phyloP scores from a whole-genome alignment of 2,329 filamentous ascomycete genomes.

The Fusarium sacchari region DNA sequence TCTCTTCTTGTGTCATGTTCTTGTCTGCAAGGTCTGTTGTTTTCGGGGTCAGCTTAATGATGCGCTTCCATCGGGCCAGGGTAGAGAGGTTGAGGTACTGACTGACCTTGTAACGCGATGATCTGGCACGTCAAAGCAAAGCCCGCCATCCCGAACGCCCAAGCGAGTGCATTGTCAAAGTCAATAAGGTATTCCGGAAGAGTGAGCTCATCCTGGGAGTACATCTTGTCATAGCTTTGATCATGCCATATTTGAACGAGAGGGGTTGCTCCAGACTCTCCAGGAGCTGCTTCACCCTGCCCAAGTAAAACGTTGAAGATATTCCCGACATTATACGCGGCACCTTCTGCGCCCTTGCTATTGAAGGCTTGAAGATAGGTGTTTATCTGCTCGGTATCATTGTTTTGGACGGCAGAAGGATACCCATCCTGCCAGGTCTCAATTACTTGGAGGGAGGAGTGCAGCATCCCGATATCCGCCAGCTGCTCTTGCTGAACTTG shows the following conservation, averaged over 20 bases:
- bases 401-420: fast-evolving
- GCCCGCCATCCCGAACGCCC: fast-evolving
- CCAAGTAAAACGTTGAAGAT: not conserved
- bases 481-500: not conserved
- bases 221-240: not conserved
- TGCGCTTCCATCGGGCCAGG: not conserved
- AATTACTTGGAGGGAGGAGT: not conserved
- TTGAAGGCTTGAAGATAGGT: not conserved
- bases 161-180: not conserved
- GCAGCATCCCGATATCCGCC: not conserved
- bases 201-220: not conserved
- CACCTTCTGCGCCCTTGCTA: fast-evolving
- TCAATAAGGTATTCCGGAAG: not conserved
- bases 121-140: not conserved
- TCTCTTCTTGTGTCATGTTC: not conserved
- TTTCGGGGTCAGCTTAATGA: fast-evolving
- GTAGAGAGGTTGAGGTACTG: fast-evolving
- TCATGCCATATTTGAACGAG: not conserved
- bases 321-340: not conserved
- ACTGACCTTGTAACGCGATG: not conserved
- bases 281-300: fast-evolving
- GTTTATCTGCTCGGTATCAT: fast-evolving
- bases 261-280: not conserved
- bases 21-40: not conserved
- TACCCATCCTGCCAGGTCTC: not conserved